Evolutionary conservation across 495 filamentous ascomycete species (phyloP), one percentile per base, ranked within the genome.

Genomic region (Cercophora sp.): DNA sequence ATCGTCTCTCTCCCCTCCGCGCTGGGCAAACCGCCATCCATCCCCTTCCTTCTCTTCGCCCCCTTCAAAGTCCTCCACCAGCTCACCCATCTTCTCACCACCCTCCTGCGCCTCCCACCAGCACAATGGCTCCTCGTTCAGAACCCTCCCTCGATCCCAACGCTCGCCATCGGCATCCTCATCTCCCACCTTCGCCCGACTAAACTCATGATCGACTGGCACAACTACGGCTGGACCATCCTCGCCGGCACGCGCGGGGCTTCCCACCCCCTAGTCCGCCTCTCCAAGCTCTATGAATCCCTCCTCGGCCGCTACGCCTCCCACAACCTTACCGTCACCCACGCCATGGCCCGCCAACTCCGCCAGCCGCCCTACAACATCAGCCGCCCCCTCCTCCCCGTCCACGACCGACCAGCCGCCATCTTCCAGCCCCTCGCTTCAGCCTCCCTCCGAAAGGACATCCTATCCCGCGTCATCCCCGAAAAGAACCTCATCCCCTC

Each of bases 211-310:
- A 89, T 97, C 51, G 93, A 99, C 70, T 99, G 93, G 93, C 93
- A 99, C 73, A 99, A 99, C 68, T 96, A 96, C 68, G 92, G 93
- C 55, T 96, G 89, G 77, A 91, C 87, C n/a, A 92, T 97, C 52
- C 83, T 99, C 4, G 83, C 87, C 19, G 67, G 69, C 34, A 76
- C 58, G 59, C 88, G 63, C 80, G 88, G 71, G 62, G 84, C 32
- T 68, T 78, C 37, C 51, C 92, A 96, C 65, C 88, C 87, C 0
- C 76, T 97, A 6, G 91, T 96, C 13, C 72, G 58, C 48, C 60
- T 92, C 16, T 86, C 90, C 2, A 81, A 80, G 41, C 74, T 80
- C 61, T 96, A 96, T 65, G 93, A 98, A 62, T 77, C 70, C 31
- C 59, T 72, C 13, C 81, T 95, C 43, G 83, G 86, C 42, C 78